Conservation (phyloP, 768 basidiomycete species). For the Boletus tylopilopsis region DNA sequence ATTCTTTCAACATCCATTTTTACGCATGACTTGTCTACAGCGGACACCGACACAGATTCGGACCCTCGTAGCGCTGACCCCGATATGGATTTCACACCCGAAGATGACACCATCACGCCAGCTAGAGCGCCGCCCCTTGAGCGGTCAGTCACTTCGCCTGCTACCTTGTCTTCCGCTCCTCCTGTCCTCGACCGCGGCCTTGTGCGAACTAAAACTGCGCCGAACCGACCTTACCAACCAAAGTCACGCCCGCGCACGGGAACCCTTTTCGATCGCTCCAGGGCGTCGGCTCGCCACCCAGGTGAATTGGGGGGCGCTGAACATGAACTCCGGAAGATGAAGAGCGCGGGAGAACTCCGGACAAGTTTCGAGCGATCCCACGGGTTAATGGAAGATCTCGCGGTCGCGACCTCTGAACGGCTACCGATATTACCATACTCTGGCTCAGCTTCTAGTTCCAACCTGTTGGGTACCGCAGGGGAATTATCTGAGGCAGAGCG, state of each 20-base stretch:
- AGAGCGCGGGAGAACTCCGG: conserved; percentile 80
- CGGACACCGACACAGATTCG: conserved; percentile 52
- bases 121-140: conserved; percentile 52
- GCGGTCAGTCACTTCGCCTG: conserved; percentile 50
- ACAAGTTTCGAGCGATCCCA: conserved; percentile 29
- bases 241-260: conserved; percentile 38
- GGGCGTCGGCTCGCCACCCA: conserved; percentile 16
- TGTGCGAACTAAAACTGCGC: conserved; percentile 70
- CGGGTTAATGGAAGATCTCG: conserved; percentile 22
- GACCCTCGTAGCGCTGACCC: conserved; percentile 43
- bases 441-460: conserved; percentile 67
- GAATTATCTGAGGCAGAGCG: conserved; percentile 34
- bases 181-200: conserved; percentile 41
- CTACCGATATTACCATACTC: conserved; percentile 48
- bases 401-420: conserved; percentile 35
- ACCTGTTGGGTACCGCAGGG: conserved; percentile 43
- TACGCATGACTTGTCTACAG: conserved; percentile 42
- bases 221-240: conserved; percentile 50
- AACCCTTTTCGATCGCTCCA: conserved; percentile 23
- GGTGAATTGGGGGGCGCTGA: conserved; percentile 46
- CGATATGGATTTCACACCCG: conserved; percentile 31
- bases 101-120: conserved; percentile 73
- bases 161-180: conserved; percentile 26
- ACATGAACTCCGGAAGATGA: conserved; percentile 76
- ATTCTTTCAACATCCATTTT: conserved; percentile 50